Evolutionary conservation across 2,329 filamentous ascomycete species (phyloP).

Genomic region (Calonectria hongkongensis): DNA sequence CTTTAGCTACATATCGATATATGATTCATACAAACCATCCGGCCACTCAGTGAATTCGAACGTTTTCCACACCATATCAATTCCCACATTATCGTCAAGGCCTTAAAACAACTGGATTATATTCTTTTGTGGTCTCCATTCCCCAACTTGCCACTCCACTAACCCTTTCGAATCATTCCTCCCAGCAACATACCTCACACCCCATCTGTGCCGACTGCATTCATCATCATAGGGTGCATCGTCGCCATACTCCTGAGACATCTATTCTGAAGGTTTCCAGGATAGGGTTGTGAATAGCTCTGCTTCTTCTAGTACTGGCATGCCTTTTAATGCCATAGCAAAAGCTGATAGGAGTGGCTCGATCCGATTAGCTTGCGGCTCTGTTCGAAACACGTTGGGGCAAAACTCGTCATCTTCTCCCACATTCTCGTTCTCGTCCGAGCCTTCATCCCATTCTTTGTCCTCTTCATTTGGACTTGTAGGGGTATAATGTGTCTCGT

Average conservation of each 20-base stretch:
- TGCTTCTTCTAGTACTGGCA: constrained; percentile 20
- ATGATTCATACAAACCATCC: too few species aligned
- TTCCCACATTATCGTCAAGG: not conserved
- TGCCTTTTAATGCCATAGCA: constrained; percentile 21
- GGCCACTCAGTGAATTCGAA: not conserved
- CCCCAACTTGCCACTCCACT: constrained; percentile 29
- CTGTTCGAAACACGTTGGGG: constrained; percentile 27
- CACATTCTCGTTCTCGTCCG: constrained; percentile 9
- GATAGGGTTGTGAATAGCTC: constrained; percentile 15
- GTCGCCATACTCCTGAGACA: constrained; percentile 10
- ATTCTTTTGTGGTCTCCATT: not conserved
- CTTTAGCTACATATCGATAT: too few species aligned
- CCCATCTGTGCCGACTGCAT: not conserved
- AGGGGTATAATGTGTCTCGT: constrained; percentile 1
- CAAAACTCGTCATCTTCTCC: not conserved
- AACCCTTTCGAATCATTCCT: constrained; percentile 2
- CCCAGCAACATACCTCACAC: constrained; percentile 20
- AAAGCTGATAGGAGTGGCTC: constrained; percentile 25
- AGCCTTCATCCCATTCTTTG: constrained; percentile 15
- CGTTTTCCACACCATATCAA: constrained; percentile 14
- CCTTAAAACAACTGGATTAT: constrained; percentile 29
- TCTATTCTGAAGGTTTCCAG: constrained; percentile 12
- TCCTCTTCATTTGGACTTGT: constrained; percentile 21
- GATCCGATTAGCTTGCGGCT: constrained; percentile 14
- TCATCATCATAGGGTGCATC: not conserved